Base-by-base conservation (phyloP, 2,329 filamentous ascomycete species). In the Phymatotrichopsis omnivora region DNA sequence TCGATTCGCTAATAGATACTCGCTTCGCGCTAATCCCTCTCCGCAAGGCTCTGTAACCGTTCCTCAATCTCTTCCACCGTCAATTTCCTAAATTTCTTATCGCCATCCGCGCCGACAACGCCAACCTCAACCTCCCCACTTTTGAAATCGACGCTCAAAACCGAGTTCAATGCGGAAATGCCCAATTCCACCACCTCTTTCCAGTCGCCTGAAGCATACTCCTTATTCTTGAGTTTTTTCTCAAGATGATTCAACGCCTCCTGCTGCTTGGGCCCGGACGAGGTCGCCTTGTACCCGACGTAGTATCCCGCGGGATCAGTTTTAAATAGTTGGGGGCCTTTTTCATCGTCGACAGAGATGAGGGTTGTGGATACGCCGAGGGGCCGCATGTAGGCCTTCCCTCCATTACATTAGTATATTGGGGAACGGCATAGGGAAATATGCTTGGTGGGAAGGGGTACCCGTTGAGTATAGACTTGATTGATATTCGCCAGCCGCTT, bases 161-260 rank as follows among this genome's bases (percentile, higher is more conserved):
- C 87, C 27, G 84, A 93, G 75, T 87, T 94, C 65, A 98, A 70
- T 5, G 91, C 89, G 33, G 85, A 84, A 65, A 98, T 98, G 48
- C 85, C 91, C 60, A 96, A 74, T 72, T 98, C 91, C 38, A 98
- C 89, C 37, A 98, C 91, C 51, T 98, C 91, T 67, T 94, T 85
- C 91, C 91, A 98, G 62, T 71, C 80, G 51, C 91, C 91, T 47
- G 91, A 82, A 27, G 89, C 91, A 60, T 75, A 73, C 61, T 96
- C 87, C 78, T 95, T 95, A 79, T 94, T 95, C 73, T 95, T 94
- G 66, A 98, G 78, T 75, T 96, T 96, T 80, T 96, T 96, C 76
- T 98, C 91, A 48, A 98, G 74, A 66, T 93, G 86, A 68, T 98
- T 98, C 64, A 96, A 77, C 53, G 91, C 91, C 73, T 98, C 91